Evolutionary conservation across 306 rosid genomes (phyloP), one percentile per base, ranked within the genome.

Genomic region (Cercis canadensis): DNA sequence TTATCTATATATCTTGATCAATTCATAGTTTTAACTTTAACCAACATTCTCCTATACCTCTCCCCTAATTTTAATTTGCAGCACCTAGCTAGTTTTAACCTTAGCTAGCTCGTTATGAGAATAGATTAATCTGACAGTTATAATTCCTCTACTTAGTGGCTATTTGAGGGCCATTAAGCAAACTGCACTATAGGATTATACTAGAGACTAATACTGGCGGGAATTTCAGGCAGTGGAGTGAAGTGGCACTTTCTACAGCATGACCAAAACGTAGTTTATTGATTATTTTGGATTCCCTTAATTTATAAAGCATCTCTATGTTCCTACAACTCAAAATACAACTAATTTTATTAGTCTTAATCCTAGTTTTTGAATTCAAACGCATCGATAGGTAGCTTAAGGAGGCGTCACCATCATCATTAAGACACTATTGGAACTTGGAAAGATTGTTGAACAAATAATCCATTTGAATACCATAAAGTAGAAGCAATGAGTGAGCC

Each of bases 291-390:
- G 80, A 69, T 72, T 78, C 85, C 78, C 71, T 69, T 51, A 57
- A 54, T 75, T 57, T 62, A 44, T 57, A 68, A 65, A 45, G 24
- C 61, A 73, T 72, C 72, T 70, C 16, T 57, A 37, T 37, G 7
- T 8, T 37, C 7, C 43, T 37, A 5, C 10, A 5, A 37, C 10
- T 37, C 7, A 37, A 37, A 37, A 37, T 37, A 37, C 1, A 59
- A 59, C 57, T 29, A 58, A 72, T 43, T 71, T 65, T 46, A 57
- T 17, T 37, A 60, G 57, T 39, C 72, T 37, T 37, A 37, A 24
- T 77, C 77, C 72, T 58, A 61, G 66, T 62, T 72, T 65, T 76
- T 73, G 80, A 78, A 76, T 75, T 80, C 77, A 73, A 83, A 79
- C 65, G 66, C 59, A 21, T 62, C 29, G 39, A 62, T 74, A 78